phyloP scores from a whole-genome alignment of 2,329 filamentous ascomycete genomes.

The Venturiaceae sp. region DNA sequence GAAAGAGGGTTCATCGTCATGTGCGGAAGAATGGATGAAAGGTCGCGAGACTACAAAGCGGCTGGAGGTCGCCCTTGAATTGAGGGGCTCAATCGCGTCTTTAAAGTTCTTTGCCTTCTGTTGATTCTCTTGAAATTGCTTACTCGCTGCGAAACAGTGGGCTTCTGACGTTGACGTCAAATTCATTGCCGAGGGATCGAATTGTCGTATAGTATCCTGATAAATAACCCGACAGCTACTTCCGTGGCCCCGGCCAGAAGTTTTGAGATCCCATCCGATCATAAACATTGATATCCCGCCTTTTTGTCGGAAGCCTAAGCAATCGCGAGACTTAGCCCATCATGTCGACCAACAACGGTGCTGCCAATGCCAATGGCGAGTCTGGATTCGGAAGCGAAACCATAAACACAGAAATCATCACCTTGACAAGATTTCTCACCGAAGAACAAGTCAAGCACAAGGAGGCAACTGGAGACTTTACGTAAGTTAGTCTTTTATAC shows the following conservation, averaged over 20 bases:
- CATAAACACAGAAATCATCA: conserved; percentile 94
- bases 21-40: not conserved
- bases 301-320: not conserved
- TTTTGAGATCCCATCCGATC: not conserved
- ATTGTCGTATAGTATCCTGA: not conserved
- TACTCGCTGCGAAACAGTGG: not conserved
- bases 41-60: not conserved
- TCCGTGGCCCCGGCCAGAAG: not conserved
- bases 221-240: not conserved
- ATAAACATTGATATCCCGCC: not conserved
- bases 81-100: not conserved
- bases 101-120: not conserved
- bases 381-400: conserved; percentile 52
- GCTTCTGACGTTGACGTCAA: not conserved
- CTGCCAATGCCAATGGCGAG: conserved; percentile 25
- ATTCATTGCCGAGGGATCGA: not conserved
- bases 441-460: conserved; percentile 91
- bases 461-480: conserved; percentile 97
- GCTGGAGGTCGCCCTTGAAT: not conserved
- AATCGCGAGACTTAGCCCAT: not conserved
- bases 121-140: not conserved
- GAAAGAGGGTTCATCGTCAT: not conserved
- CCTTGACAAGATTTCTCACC: conserved; percentile 87
- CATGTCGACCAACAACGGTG: conserved; percentile 2
- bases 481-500: conserved; percentile 46